A percentile compares a stretch with the other conserved stretches of the same genome.
Conservation (phyloP, 257 asterid genomes). For the Nicotiana tabacum region DNA sequence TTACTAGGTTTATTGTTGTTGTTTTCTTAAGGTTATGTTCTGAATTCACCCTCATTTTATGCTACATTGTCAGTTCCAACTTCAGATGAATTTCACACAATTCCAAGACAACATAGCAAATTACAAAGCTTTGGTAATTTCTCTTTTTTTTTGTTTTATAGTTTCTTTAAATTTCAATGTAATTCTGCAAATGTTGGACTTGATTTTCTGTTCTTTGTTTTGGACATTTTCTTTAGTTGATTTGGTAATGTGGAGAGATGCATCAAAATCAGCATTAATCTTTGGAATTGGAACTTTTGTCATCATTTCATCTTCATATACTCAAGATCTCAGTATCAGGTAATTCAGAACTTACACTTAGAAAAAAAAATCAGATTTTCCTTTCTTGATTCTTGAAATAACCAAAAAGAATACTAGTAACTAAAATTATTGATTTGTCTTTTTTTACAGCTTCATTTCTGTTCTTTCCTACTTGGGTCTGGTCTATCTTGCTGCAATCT, state of each 20-base stretch:
- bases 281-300: conserved; percentile 84
- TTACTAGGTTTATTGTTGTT: background rate
- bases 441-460: conserved; percentile 65
- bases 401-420: background rate
- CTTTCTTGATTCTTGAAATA: background rate
- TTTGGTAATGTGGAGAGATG: conserved; percentile 84
- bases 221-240: conserved; percentile 43
- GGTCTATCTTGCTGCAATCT: conserved; percentile 75
- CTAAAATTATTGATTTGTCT: background rate
- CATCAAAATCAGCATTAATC: conserved; percentile 71
- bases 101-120: conserved; percentile 46
- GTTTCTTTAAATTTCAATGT: background rate
- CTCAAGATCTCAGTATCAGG: conserved; percentile 79
- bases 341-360: background rate
- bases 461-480: conserved; percentile 76
- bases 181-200: background rate
- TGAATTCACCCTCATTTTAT: background rate
- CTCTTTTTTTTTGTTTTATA: background rate
- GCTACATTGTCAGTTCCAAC: conserved; percentile 23
- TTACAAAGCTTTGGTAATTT: conserved; percentile 68
- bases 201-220: background rate
- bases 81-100: conserved; percentile 31
- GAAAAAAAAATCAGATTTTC: background rate
- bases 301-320: conserved; percentile 72
- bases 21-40: background rate